Conservation (phyloP, 1,139 yeast species). For the Suhomyces terraborum region DNA sequence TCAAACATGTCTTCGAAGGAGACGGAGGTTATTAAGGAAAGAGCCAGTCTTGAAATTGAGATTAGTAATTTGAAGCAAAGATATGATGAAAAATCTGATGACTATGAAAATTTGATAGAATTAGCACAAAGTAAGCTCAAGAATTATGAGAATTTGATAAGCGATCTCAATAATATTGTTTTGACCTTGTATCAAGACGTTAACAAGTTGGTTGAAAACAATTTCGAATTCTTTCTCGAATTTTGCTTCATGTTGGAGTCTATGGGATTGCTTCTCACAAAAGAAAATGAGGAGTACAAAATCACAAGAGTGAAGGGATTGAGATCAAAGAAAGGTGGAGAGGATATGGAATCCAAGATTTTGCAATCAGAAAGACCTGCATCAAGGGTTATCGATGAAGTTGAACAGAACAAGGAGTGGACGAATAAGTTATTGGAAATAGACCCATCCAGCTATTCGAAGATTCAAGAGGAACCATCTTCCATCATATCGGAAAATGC, state of each 20-base stretch:
- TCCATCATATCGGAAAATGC: slow-evolving; percentile 13
- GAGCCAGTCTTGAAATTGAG: slow-evolving; percentile 51
- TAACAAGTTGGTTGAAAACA: slow-evolving; percentile 23
- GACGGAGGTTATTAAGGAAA: slow-evolving; percentile 55
- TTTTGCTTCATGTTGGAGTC: slow-evolving; percentile 68
- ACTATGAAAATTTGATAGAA: slow-evolving; percentile 54
- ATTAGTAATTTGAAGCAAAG: slow-evolving; percentile 40
- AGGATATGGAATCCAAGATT: slow-evolving; percentile 27
- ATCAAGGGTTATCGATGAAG: slow-evolving; percentile 34
- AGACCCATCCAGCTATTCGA: not conserved
- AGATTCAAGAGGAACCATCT: slow-evolving; percentile 4
- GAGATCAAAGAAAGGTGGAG: slow-evolving; percentile 39
- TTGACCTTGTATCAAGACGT: slow-evolving; percentile 24
- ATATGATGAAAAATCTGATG: slow-evolving; percentile 45
- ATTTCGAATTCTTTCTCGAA: slow-evolving; percentile 39
- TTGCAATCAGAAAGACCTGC: slow-evolving; percentile 26
- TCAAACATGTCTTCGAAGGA: slow-evolving; percentile 71
- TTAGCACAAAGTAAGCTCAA: slow-evolving; percentile 33
- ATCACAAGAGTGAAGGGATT: slow-evolving; percentile 74
- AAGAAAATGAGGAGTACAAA: slow-evolving; percentile 41
- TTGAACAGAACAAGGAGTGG: slow-evolving; percentile 33
- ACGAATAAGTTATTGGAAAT: slow-evolving; percentile 27
- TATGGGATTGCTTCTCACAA: slow-evolving; percentile 69
- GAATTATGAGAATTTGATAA: slow-evolving; percentile 31
- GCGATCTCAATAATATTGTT: slow-evolving; percentile 30